Conservation (phyloP, 129 eudicot species). For the Erigeron canadensis region DNA sequence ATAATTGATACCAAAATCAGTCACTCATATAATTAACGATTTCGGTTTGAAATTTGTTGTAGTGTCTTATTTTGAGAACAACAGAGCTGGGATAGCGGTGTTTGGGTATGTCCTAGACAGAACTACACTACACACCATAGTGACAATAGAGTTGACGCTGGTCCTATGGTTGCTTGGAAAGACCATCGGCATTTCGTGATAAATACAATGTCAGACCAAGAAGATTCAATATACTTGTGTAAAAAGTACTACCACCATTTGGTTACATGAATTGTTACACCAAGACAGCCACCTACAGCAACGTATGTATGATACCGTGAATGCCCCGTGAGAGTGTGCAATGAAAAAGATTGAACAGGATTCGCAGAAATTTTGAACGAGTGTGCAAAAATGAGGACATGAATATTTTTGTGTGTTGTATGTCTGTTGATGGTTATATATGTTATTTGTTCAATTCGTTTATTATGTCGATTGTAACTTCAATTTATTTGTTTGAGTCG, state of each 20-base stretch:
- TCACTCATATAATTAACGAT: neutral
- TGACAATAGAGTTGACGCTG: conserved; percentile 66
- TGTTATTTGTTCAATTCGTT: neutral
- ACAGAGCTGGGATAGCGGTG: conserved; percentile 80
- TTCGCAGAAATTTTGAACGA: neutral
- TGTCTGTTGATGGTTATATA: neutral
- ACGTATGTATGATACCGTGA: neutral
- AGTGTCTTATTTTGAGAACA: conserved; percentile 84
- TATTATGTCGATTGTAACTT: neutral
- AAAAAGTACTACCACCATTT: neutral
- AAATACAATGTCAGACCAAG: neutral
- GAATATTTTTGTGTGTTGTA: neutral
- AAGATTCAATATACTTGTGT: neutral
- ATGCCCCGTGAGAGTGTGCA: neutral
- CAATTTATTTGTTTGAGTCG: conserved; percentile 10
- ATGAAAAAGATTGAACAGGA: neutral
- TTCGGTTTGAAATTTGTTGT: conserved; percentile 6
- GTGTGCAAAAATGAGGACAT: neutral
- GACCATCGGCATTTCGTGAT: conserved; percentile 60
- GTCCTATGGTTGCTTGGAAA: conserved; percentile 89
- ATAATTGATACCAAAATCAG: neutral
- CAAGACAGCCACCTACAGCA: neutral
- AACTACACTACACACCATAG: conserved; percentile 64
- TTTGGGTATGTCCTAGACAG: conserved; percentile 85
- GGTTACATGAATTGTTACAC: neutral